Conservation (phyloP, 1,284 basidiomycete species). For the Xanthoconium separans region DNA sequence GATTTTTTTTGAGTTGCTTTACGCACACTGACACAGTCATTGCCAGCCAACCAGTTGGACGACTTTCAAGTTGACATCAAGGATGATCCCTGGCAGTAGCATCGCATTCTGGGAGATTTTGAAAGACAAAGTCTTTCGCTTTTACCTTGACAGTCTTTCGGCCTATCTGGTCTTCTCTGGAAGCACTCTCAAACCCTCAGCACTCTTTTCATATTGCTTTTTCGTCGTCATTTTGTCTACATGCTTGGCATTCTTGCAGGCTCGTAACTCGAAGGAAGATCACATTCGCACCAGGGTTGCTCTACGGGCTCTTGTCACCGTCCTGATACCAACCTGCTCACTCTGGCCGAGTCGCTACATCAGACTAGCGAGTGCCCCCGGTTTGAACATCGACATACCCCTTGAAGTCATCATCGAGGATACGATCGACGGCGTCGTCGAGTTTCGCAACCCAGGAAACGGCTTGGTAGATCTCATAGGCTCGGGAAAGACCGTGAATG, state of each 20-base stretch:
- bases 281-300: constrained; percentile 22
- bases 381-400: constrained; percentile 22
- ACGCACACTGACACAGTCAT: too few relatives aligned
- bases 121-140: neutral
- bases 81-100: constrained; percentile 7
- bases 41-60: neutral
- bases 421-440: constrained; percentile 28
- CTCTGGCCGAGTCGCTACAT: constrained; percentile 37
- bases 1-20: too few relatives aligned
- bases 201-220: constrained; percentile 5
- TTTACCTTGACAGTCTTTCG: neutral
- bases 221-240: constrained; percentile 7
- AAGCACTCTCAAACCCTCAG: neutral
- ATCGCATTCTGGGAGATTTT: constrained; percentile 5
- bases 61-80: neutral
- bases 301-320: constrained; percentile 32
- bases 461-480: constrained; percentile 30
- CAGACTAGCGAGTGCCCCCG: constrained; percentile 22
- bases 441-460: constrained; percentile 32
- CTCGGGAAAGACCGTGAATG: constrained; percentile 13
- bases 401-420: constrained; percentile 28
- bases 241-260: constrained; percentile 3
- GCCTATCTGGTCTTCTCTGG: neutral
- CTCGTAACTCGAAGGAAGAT: constrained; percentile 7
- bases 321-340: constrained; percentile 37